Evolutionary conservation across 192 early-diverging fungal species (phyloP), one percentile per base, ranked within the genome.

Genomic region (Irineochytrium annulatum): DNA sequence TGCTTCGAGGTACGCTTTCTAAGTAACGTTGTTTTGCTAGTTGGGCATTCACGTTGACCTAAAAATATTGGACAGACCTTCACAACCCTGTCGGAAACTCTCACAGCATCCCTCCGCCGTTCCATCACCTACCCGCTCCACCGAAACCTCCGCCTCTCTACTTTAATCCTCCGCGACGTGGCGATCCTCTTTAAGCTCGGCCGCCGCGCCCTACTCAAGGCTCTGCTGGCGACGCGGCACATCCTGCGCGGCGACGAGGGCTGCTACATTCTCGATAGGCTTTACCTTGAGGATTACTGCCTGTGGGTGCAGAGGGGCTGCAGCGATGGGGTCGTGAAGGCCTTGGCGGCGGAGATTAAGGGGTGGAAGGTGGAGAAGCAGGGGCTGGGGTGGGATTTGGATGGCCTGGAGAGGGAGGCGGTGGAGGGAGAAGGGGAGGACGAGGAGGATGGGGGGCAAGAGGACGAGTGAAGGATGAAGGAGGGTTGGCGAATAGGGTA

Each of bases 201-300:
- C 0, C 82, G 85, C 53, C 77, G 90, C 8, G 87, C 88, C 0
- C 69, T 94, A 3, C 57, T 99, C 4, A 89, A 93, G 62, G 81
- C 69, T 0, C 63, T 99, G 29, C 68, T 99, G 52, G 83, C 85
- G 11, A 67, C 91, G 65, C 91, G 92, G 68, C 68, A 80, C 3
- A 57, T 94, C 29, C 77, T 97, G 69, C 88, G 91, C 51, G 77
- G 83, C 62, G 88, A 99, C 55, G 94, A 99, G 58, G 65, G 83
- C 0, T 91, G 88, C 65, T 95, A 93, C 65, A 69, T 95, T 3
- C 89, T 96, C 55, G 84, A 89, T 66, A 87, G 91, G 72, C 71
- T 96, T 19, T 95, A 76, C 69, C 34, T 99, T 17, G 93, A 93
- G 66, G 94, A 99, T 68, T 99, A 99, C 70, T 97, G 94, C 71